phyloP scores from a whole-genome alignment of 495 filamentous ascomycete species.

The Penicillium silybi region DNA sequence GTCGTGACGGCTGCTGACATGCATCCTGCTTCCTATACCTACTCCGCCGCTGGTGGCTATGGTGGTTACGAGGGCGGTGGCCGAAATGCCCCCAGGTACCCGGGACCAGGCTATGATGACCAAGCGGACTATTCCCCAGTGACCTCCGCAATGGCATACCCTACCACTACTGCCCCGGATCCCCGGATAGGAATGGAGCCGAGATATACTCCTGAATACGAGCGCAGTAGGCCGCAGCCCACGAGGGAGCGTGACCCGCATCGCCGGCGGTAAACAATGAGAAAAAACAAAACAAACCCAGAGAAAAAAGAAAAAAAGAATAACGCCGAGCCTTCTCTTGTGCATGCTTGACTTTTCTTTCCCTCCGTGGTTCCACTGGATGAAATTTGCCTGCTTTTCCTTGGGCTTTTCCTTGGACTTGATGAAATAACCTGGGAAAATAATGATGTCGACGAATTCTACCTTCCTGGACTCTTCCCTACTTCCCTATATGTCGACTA shows the following conservation, averaged over 20 bases:
- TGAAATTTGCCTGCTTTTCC: slow-evolving; percentile 10
- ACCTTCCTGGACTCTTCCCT: slow-evolving; percentile 10
- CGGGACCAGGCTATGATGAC: slow-evolving; percentile 45
- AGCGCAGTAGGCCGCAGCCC: slow-evolving; percentile 43
- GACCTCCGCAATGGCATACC: slow-evolving; percentile 42
- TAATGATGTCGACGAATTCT: slow-evolving; percentile 18
- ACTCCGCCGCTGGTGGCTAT: slow-evolving; percentile 33
- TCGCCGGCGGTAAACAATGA: slow-evolving; percentile 33
- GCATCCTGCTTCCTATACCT: slow-evolving; percentile 41
- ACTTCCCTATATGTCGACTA: slow-evolving; percentile 6
- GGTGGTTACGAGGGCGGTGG: slow-evolving; percentile 36
- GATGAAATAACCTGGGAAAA: slow-evolving; percentile 17
- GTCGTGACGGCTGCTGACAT: slow-evolving; percentile 36
- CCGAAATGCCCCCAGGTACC: slow-evolving; percentile 46
- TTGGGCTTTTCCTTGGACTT: slow-evolving; percentile 22
- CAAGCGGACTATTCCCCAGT: slow-evolving; percentile 44
- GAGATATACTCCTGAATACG: slow-evolving; percentile 47
- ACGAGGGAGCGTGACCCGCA: slow-evolving; percentile 40
- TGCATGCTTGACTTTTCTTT: slow-evolving; percentile 8
- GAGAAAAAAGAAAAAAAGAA: slow-evolving; percentile 1
- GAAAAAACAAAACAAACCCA: slow-evolving; percentile 8
- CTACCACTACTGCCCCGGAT: slow-evolving; percentile 43
- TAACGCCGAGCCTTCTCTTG: slow-evolving; percentile 7
- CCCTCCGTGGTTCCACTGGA: slow-evolving; percentile 17
- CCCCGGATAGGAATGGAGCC: slow-evolving; percentile 48